Conservation (phyloP, 2,329 filamentous ascomycete genomes). For the Colletotrichum sojae region DNA sequence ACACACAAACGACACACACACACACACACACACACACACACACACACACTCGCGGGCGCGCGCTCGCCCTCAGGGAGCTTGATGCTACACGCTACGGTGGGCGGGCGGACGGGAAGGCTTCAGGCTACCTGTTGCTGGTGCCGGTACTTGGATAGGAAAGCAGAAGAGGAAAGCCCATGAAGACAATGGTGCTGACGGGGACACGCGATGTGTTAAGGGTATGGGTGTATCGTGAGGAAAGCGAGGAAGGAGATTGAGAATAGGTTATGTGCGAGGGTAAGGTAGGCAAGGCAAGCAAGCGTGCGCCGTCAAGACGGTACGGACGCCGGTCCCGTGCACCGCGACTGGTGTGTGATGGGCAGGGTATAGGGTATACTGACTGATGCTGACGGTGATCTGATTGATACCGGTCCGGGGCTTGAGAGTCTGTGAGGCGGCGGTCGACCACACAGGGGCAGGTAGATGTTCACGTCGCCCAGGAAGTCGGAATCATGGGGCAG, state of each 20-base stretch:
- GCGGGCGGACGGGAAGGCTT: slow-evolving; percentile 18
- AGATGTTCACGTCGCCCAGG: slow-evolving; percentile 22
- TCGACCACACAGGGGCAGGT: slow-evolving; percentile 9
- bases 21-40: slow-evolving; percentile 3
- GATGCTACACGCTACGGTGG: slow-evolving; percentile 16
- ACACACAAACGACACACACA: not conserved
- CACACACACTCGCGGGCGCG: not conserved
- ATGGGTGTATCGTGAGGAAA: no score
- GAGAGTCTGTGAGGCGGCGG: slow-evolving; percentile 12
- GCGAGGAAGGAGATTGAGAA: not conserved
- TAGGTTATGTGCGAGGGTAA: not conserved
- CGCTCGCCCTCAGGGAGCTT: not conserved
- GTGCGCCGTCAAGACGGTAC: not conserved
- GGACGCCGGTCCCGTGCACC: not conserved
- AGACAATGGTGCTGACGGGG: not conserved
- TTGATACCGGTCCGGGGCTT: slow-evolving; percentile 4
- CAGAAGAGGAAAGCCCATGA: not conserved
- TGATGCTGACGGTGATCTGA: slow-evolving; percentile 25
- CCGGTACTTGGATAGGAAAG: slow-evolving; percentile 1
- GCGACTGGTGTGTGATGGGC: not conserved
- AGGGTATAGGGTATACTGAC: slow-evolving; percentile 8
- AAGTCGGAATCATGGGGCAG: slow-evolving; percentile 9
- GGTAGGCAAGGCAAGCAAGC: not conserved
- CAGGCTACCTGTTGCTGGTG: slow-evolving; percentile 5
- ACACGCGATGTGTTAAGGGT: not conserved